These are phyloP conservation scores for Wickerhamomyces xylosicus DNA, from an alignment of 805 yeast species.

Conservation along the genomic window DNA sequence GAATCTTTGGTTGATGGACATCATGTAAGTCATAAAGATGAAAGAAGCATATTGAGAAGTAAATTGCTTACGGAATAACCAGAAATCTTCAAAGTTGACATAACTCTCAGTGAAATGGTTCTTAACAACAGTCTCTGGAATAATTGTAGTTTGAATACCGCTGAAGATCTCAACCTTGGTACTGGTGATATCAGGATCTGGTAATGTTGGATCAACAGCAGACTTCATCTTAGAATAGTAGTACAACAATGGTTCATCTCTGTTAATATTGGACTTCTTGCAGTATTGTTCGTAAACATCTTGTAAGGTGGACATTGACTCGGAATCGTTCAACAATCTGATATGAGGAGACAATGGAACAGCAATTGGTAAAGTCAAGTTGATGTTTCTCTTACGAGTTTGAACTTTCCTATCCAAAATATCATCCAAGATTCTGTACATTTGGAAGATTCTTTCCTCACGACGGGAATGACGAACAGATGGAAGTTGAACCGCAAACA, in stretches of 20 bases:
- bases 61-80: slow-evolving; percentile 94
- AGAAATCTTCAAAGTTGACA: slow-evolving; percentile 82
- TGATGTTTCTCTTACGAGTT: slow-evolving; percentile 75
- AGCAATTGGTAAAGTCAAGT: slow-evolving; percentile 81
- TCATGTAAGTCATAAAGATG: slow-evolving; percentile 85
- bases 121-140: slow-evolving; percentile 75
- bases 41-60: slow-evolving; percentile 92
- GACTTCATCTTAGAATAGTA: slow-evolving; percentile 79
- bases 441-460: slow-evolving; percentile 88
- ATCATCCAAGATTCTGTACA: slow-evolving; percentile 82
- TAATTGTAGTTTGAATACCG: slow-evolving; percentile 79
- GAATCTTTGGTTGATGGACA: slow-evolving; percentile 86
- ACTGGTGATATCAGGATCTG: slow-evolving; percentile 84
- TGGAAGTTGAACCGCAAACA: slow-evolving; percentile 95
- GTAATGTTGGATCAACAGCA: slow-evolving; percentile 87
- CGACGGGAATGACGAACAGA: slow-evolving; percentile 96
- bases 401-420: slow-evolving; percentile 75
- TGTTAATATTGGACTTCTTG: slow-evolving; percentile 53
- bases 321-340: slow-evolving; percentile 76
- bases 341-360: slow-evolving; percentile 93
- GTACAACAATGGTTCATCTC: slow-evolving; percentile 86
- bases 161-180: slow-evolving; percentile 85
- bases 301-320: slow-evolving; percentile 66
- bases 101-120: slow-evolving; percentile 66
- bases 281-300: slow-evolving; percentile 85